Evolutionary conservation across 2,329 filamentous ascomycete genomes (phyloP).

Genomic region (Magnaporthales sp.): DNA sequence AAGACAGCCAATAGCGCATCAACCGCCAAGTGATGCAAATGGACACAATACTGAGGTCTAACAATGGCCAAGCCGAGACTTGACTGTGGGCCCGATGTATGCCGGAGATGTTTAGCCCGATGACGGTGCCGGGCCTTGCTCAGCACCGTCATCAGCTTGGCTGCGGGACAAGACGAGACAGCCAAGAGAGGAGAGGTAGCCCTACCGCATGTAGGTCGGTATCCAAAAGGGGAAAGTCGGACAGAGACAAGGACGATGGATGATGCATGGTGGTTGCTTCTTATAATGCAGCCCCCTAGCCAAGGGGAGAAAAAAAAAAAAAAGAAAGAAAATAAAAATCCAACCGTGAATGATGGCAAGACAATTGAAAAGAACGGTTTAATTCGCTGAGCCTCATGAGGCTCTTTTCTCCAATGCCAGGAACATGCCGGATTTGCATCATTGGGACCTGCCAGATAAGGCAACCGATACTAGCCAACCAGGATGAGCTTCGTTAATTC

Average conservation of each 20-base stretch:
- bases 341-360: no score
- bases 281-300: no score
- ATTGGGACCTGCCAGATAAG: not conserved
- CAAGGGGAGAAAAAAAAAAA: no score
- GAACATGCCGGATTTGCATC: not conserved
- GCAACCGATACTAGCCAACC: not conserved
- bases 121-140: not conserved
- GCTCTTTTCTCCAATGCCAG: not conserved
- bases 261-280: no score
- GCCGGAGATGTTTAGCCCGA: not conserved
- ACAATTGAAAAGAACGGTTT: no score
- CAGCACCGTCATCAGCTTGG: not conserved
- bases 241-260: not conserved
- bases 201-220: not conserved
- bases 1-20: not conserved
- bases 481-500: not conserved
- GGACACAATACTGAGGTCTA: not conserved
- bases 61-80: not conserved
- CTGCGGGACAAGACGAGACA: not conserved
- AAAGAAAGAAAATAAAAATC: no score
- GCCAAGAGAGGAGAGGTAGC: not conserved
- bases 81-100: not conserved
- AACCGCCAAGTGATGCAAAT: not conserved
- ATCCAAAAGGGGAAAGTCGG: not conserved
- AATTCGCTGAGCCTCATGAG: not conserved